Evolutionary conservation across 768 basidiomycete species (phyloP), one percentile per base, ranked within the genome.

Genomic region (Russula brevipes): DNA sequence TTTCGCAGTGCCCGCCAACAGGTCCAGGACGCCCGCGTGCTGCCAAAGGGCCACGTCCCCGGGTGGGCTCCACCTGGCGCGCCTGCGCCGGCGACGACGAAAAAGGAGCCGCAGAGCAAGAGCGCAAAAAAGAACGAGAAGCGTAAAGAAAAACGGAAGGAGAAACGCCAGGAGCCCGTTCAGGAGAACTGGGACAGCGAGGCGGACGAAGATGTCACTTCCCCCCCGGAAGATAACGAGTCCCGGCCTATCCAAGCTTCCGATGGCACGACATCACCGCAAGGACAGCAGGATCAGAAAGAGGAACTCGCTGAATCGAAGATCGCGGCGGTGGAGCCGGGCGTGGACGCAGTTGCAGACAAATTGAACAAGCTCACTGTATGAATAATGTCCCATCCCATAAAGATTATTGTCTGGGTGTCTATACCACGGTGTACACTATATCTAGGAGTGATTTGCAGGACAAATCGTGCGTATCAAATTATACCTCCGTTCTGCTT

Each of bases 141-240:
- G 75, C 85, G 87, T 76, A 87, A 85, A 66, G 88, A 88, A 64
- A 93, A 94, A 75, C 80, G 85, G 69, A 85, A 84, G 72, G 89
- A 86, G 70, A 91, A 84, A 75, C 81, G 81, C 72, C 72, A 75
- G n/a, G 77, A 77, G 31, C 72, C 67, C 49, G 85, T 92, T n/a
- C 84, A 82, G 60, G 89, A 91, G 65, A 84, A 80, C 63, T 93
- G 90, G 84, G 90, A 91, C 44, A 88, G 87, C 54, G 87, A 88
- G 7, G 87, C 85, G 11, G 86, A 83, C 4, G 79, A 73, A 6
- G 79, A 69, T 19, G 66, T 67, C 8, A 66, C 68, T 24, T 54
- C 72, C 33, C 58, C 68, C 19, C 45, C 60, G 3, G 50, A 6
- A 10, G 46, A 53, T 41, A 55, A 60, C 17, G 61, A 38, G 33